Evolutionary conservation across 352 stramenopile genomes (phyloP), one percentile per base, ranked within the genome.

Genomic region (Pythium folliculosum): DNA sequence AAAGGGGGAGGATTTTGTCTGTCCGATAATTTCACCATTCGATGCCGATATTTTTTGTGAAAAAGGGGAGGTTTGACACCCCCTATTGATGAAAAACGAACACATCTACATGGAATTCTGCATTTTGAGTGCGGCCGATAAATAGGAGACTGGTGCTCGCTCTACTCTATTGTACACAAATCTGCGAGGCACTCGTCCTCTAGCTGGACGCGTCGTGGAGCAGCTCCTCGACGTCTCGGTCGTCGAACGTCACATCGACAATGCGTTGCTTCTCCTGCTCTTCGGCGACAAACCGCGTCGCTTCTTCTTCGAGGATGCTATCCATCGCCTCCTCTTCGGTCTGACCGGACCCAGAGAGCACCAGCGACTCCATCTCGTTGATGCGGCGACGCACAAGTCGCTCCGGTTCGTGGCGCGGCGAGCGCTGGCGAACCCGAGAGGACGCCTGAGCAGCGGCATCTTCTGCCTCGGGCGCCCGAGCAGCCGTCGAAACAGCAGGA

Each of bases 211-310:
- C 62, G 25, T 90, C 83, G 58, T 70, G 70, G 0, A 90, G 64
- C 17, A 92, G 60, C 62, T 90, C 84, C 23, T 90, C 84, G 25
- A 92, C 71, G 38, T 90, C 84, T 16, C 72, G 57, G 59, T 90
- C 81, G 50, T 90, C 75, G 32, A 91, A 87, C 22, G 82, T 76
- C 9, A 81, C 53, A 8, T 69, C 59, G 16, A 76, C 77, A 19
- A 65, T 23, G 0, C 48, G n/a, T 3, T 50, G 67, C 64, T 84
- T 84, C 27, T 67, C 62, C 35, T 77, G 71, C 50, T 90, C 80
- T 56, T 90, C 82, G 32, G 79, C 75, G 6, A 92, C 74, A 12
- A 92, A 77, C 1, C 67, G 75, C 21, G 68, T 77, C 1, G 84
- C 82, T 61, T 92, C 84, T 53, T 85, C 67, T 67, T 92, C 84